Evolutionary conservation across 2,329 filamentous ascomycete genomes (phyloP).

Genomic region (Scedosporium dehoogii): DNA sequence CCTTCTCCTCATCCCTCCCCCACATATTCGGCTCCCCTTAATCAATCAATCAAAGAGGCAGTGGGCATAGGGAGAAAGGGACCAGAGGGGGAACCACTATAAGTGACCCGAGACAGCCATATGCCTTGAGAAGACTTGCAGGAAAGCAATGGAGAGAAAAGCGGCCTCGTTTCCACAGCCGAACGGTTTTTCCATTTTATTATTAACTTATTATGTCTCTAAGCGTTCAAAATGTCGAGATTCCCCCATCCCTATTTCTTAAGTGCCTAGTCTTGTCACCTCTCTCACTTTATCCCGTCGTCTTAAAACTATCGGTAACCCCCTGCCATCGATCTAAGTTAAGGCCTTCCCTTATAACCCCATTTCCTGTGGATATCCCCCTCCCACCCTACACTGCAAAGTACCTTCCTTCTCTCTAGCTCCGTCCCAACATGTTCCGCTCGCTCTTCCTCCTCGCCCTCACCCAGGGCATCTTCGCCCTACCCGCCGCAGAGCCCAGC

Average conservation of each 20-base stretch:
- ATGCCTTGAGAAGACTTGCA: neutral
- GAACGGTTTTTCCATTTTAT: neutral
- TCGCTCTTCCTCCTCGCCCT: constrained; percentile 2
- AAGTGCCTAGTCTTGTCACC: neutral
- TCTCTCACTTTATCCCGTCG: neutral
- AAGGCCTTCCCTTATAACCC: no score
- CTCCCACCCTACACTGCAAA: no score
- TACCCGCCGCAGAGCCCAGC: constrained; percentile 9
- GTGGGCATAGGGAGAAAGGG: neutral
- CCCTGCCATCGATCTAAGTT: neutral
- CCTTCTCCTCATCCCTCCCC: neutral
- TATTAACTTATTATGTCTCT: neutral
- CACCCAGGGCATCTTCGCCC: neutral
- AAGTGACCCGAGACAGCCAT: neutral
- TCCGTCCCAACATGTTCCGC: neutral
- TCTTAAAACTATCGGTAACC: neutral
- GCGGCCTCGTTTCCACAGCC: neutral
- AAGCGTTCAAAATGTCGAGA: neutral
- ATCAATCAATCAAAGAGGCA: neutral
- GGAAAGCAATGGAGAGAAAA: neutral
- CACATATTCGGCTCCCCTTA: neutral
- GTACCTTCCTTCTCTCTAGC: no score
- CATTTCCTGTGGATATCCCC: no score
- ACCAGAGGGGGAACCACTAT: neutral
- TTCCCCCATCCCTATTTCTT: neutral